These are phyloP conservation scores for Boechera retrofracta DNA, from an alignment of 345 rosid species.

Conservation along the genomic window DNA sequence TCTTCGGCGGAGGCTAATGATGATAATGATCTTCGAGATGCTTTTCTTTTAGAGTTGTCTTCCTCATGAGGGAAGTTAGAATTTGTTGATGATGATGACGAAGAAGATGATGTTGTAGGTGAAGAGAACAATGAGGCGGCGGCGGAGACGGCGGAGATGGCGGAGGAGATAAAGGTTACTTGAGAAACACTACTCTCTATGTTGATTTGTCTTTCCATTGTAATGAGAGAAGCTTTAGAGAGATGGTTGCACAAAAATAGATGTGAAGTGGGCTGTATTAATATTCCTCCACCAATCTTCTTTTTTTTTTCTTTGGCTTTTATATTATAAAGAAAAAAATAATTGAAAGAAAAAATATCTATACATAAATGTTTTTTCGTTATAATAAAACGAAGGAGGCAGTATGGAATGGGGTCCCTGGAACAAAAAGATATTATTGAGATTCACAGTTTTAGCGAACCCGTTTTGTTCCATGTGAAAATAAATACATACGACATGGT, in stretches of 20 bases:
- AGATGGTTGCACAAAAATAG: constrained; percentile 42
- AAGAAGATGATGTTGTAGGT: constrained; percentile 40
- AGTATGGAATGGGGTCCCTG: constrained; percentile 38
- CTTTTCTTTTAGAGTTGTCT: constrained; percentile 28
- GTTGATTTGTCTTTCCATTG: constrained; percentile 52
- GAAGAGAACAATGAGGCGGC: constrained; percentile 41
- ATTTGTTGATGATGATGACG: constrained; percentile 34
- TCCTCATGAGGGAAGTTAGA: constrained; percentile 27
- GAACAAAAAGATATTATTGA: constrained; percentile 38
- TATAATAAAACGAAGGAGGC: constrained; percentile 30
- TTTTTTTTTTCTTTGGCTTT: constrained; percentile 39
- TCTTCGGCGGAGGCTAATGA: constrained; percentile 35
- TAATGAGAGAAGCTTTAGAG: constrained; percentile 41
- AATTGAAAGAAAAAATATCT: background rate
- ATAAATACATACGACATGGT: constrained; percentile 30
- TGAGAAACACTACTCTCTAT: constrained; percentile 51
- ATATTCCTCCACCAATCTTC: constrained; percentile 38
- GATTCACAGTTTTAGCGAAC: constrained; percentile 43
- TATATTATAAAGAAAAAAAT: constrained; percentile 33
- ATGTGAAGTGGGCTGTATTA: constrained; percentile 48
- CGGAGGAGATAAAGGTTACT: constrained; percentile 22
- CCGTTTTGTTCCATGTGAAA: constrained; percentile 47
- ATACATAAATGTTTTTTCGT: background rate
- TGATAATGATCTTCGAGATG: constrained; percentile 44
- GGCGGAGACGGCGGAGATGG: background rate